Percentiles rank a stretch among this genome's conserved stretches.
These are phyloP conservation scores for Debaryomyces tyrocola DNA, from an alignment of 805 yeast species.

Conservation along the genomic window DNA sequence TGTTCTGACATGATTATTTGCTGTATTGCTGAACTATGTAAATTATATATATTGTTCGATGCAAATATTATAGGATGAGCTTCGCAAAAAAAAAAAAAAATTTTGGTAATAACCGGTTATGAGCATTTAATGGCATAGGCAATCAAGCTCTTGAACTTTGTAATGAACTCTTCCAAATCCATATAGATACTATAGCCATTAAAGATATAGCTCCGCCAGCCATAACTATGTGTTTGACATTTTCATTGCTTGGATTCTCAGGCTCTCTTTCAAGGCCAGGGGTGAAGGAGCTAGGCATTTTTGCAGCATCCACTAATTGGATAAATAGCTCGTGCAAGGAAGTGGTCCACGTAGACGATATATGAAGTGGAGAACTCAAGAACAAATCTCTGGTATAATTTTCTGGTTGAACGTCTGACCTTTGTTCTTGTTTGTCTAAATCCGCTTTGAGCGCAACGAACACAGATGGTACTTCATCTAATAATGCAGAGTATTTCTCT, in stretches of 20 bases:
- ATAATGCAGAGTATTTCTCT: slow-evolving; percentile 53
- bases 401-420: slow-evolving; percentile 85
- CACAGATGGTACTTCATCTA: slow-evolving; percentile 71
- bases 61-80: slow-evolving; percentile 3
- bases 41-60: background rate
- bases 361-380: slow-evolving; percentile 83
- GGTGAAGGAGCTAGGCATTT: slow-evolving; percentile 73
- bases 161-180: slow-evolving; percentile 60
- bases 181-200: slow-evolving; percentile 59
- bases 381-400: slow-evolving; percentile 66
- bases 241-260: slow-evolving; percentile 52
- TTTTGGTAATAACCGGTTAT: background rate
- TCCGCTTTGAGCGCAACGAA: slow-evolving; percentile 95
- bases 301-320: slow-evolving; percentile 86
- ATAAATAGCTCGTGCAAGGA: slow-evolving; percentile 82
- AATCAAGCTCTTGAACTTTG: slow-evolving; percentile 19
- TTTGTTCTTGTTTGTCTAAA: slow-evolving; percentile 90
- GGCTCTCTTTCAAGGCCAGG: slow-evolving; percentile 67
- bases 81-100: slow-evolving; percentile 4
- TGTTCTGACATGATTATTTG: slow-evolving; percentile 14
- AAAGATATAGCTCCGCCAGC: slow-evolving; percentile 73
- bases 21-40: background rate
- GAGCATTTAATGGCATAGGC: background rate
- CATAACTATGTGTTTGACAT: slow-evolving; percentile 53
- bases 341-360: slow-evolving; percentile 86